Conservation (phyloP, 2,329 filamentous ascomycete genomes). For the Ophiosphaerella korrae region DNA sequence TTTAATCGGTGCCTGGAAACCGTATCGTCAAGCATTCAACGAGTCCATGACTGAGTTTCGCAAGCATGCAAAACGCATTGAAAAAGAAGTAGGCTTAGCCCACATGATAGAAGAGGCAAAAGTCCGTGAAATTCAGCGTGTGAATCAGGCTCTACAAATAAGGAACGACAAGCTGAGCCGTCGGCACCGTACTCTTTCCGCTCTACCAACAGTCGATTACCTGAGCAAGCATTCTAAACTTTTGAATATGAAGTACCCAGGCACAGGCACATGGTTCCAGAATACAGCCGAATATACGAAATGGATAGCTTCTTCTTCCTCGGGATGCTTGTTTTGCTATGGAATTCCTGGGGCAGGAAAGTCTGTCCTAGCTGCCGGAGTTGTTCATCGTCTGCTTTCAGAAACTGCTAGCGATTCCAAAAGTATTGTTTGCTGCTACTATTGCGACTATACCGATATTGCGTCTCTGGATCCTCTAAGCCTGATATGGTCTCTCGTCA, state of each 20-base stretch:
- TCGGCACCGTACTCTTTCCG: slow-evolving; percentile 11
- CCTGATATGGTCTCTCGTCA: slow-evolving; percentile 14
- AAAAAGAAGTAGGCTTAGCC: slow-evolving; percentile 20
- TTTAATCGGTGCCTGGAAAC: slow-evolving; percentile 21
- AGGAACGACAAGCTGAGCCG: slow-evolving; percentile 9
- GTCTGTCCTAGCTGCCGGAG: slow-evolving; percentile 19
- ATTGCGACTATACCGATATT: slow-evolving; percentile 19
- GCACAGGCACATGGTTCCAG: slow-evolving; percentile 20
- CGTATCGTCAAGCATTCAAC: slow-evolving; percentile 17
- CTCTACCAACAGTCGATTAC: slow-evolving; percentile 17
- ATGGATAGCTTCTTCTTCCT: slow-evolving; percentile 6
- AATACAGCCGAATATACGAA: slow-evolving; percentile 1
- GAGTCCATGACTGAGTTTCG: slow-evolving; percentile 19
- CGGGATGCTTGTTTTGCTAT: slow-evolving; percentile 23
- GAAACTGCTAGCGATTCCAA: not conserved
- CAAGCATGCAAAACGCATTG: slow-evolving; percentile 16
- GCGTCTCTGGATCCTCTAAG: slow-evolving; percentile 11
- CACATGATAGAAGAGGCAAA: slow-evolving; percentile 25
- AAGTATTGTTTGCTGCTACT: slow-evolving; percentile 17
- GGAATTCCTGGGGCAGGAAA: slow-evolving; percentile 31
- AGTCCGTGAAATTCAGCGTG: slow-evolving; percentile 15
- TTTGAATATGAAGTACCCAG: slow-evolving; percentile 8
- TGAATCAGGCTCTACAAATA: slow-evolving; percentile 14
- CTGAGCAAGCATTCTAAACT: slow-evolving; percentile 11
- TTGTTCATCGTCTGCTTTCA: slow-evolving; percentile 3